Conservation (phyloP, 2,329 filamentous ascomycete genomes). For the Neodidymelliopsis sp. region DNA sequence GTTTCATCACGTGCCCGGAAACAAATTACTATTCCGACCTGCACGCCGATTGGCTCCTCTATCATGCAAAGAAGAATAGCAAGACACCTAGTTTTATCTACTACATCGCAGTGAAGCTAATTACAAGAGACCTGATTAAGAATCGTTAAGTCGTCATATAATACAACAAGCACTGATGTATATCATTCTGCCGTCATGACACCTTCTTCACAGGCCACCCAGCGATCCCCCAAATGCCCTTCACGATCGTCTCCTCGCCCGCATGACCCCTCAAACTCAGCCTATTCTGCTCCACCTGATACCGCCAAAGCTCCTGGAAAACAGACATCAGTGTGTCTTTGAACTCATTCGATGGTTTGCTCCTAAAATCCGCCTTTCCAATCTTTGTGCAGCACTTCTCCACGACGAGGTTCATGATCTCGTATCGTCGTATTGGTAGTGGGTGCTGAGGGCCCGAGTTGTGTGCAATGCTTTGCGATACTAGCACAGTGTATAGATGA, state of each 20-base stretch:
- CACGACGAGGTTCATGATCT: conserved; percentile 37
- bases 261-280: conserved; percentile 37
- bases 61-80: too few species aligned
- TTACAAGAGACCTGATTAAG: too few species aligned
- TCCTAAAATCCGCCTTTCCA: conserved; percentile 25
- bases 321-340: conserved; percentile 34
- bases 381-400: conserved; percentile 38
- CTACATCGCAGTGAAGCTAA: too few species aligned
- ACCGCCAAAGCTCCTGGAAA: conserved; percentile 36
- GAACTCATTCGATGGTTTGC: conserved; percentile 31
- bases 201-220: conserved; percentile 10
- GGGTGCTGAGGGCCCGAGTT: conserved; percentile 21
- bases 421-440: conserved; percentile 19
- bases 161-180: too few species aligned
- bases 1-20: too few species aligned
- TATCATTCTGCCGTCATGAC: too few species aligned
- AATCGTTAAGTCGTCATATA: too few species aligned
- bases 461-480: conserved; percentile 40
- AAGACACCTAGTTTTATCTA: too few species aligned
- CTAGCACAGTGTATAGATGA: conserved; percentile 41
- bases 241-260: conserved; percentile 42
- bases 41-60: too few species aligned
- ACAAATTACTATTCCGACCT: too few species aligned
- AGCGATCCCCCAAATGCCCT: conserved; percentile 54
- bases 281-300: conserved; percentile 32